Conservation (phyloP, 495 filamentous ascomycete species). For the Aspergillus indologenus region DNA sequence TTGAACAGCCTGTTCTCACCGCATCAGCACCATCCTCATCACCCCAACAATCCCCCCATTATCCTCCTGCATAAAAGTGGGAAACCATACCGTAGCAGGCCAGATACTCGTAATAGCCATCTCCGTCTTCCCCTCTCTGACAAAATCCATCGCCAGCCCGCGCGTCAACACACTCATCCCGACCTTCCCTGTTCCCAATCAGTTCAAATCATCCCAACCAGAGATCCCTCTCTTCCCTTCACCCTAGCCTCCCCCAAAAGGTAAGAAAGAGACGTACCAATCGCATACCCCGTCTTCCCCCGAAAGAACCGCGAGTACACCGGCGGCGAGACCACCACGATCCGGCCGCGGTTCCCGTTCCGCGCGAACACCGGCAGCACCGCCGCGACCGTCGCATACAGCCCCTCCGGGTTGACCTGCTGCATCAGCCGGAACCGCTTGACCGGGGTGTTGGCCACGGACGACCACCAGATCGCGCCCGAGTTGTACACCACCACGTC, state of each 20-base stretch:
- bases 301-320: constrained; percentile 83
- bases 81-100: constrained; percentile 64
- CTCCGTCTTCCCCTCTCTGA: constrained; percentile 56
- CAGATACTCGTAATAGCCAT: constrained; percentile 83
- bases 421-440: constrained; percentile 84
- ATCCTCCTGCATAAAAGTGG: background rate
- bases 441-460: constrained; percentile 68
- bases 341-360: constrained; percentile 55
- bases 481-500: constrained; percentile 81
- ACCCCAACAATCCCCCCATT: background rate
- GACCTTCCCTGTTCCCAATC: constrained; percentile 54
- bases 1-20: constrained; percentile 58
- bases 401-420: constrained; percentile 71
- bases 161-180: constrained; percentile 80
- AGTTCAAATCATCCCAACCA: background rate
- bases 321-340: constrained; percentile 80
- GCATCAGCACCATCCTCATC: background rate
- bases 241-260: background rate
- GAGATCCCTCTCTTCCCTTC: background rate
- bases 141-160: constrained; percentile 80
- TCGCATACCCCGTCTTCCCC: constrained; percentile 84
- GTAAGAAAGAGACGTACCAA: constrained; percentile 47
- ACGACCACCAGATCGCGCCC: constrained; percentile 84
- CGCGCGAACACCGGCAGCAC: constrained; percentile 58
- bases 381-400: constrained; percentile 61